phyloP scores from a whole-genome alignment of 345 rosid genomes.

The Hibiscus trionum region DNA sequence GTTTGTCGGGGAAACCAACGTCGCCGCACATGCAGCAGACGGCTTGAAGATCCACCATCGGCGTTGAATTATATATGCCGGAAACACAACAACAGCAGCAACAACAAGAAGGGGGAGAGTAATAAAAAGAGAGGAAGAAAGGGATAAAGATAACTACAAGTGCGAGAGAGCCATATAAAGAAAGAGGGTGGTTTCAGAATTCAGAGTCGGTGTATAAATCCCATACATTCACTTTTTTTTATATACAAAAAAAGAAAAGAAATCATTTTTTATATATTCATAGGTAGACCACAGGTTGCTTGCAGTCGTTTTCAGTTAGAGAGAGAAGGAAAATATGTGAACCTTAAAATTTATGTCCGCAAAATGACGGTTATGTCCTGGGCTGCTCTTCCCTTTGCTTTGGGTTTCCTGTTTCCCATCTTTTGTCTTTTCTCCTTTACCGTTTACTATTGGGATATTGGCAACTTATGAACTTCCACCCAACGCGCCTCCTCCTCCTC shows the following conservation, averaged over 20 bases:
- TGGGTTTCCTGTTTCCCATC: not conserved
- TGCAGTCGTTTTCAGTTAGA: slow-evolving; percentile 76
- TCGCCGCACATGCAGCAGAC: slow-evolving; percentile 99
- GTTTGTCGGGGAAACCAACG: slow-evolving; percentile 90
- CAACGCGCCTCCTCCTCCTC: not conserved
- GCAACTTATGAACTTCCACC: not conserved
- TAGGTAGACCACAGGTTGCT: slow-evolving; percentile 79
- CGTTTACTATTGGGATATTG: not conserved
- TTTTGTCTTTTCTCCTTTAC: slow-evolving; percentile 16
- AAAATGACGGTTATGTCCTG: slow-evolving; percentile 41
- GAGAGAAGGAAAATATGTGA: slow-evolving; percentile 26
- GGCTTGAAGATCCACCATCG: slow-evolving; percentile 75
- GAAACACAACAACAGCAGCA: not conserved
- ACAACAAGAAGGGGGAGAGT: not conserved
- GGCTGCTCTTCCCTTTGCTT: not conserved
- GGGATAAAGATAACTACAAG: not conserved
- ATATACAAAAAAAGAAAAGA: not conserved
- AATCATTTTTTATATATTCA: not conserved
- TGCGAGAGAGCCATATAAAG: slow-evolving; percentile 18
- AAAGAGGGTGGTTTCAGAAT: slow-evolving; percentile 5
- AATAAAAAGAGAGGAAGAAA: not conserved
- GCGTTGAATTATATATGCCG: slow-evolving; percentile 1
- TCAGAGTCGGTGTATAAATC: not conserved
- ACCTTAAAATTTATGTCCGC: slow-evolving; percentile 29
- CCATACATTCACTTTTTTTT: not conserved